A percentile compares a stretch with the other conserved stretches of the same genome.
Conservation (phyloP, 2,329 filamentous ascomycete species). For the Cladosporium austrohemisphaericum region DNA sequence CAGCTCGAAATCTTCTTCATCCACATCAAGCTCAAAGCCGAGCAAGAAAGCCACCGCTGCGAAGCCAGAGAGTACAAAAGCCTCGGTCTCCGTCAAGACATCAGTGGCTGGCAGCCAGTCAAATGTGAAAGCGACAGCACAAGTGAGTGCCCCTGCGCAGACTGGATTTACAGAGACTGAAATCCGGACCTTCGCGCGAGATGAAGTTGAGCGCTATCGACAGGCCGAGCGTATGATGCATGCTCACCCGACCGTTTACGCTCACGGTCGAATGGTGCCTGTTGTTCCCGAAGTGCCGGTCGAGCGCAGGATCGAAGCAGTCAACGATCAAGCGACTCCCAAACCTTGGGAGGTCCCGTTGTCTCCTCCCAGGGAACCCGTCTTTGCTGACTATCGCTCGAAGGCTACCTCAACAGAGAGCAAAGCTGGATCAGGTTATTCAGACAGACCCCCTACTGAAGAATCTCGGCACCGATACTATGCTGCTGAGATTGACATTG, state of each 20-base stretch:
- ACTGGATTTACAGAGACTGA: conserved; percentile 19
- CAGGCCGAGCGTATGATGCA: conserved; percentile 33
- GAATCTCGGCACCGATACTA: conserved; percentile 1
- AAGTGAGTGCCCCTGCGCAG: background rate
- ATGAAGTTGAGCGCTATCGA: conserved; percentile 33
- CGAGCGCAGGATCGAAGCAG: conserved; percentile 24
- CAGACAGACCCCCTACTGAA: background rate
- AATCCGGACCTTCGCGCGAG: conserved; percentile 31
- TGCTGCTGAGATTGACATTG: background rate
- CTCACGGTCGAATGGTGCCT: conserved; percentile 30
- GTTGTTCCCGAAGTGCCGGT: conserved; percentile 21
- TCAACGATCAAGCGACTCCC: conserved; percentile 18
- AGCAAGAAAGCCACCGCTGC: background rate
- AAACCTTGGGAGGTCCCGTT: conserved; percentile 17
- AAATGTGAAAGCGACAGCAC: background rate
- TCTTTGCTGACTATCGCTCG: background rate
- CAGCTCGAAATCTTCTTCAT: background rate
- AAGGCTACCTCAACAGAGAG: background rate
- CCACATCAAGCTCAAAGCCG: background rate
- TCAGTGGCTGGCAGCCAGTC: conserved; percentile 6
- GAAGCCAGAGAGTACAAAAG: background rate
- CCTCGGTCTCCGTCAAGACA: background rate
- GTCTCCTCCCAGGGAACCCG: background rate
- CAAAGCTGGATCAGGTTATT: background rate
- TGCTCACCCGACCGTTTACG: conserved; percentile 28